Evolutionary conservation across 1,139 yeast genomes (phyloP).

Genomic region (Arxiozyma slooffiae): DNA sequence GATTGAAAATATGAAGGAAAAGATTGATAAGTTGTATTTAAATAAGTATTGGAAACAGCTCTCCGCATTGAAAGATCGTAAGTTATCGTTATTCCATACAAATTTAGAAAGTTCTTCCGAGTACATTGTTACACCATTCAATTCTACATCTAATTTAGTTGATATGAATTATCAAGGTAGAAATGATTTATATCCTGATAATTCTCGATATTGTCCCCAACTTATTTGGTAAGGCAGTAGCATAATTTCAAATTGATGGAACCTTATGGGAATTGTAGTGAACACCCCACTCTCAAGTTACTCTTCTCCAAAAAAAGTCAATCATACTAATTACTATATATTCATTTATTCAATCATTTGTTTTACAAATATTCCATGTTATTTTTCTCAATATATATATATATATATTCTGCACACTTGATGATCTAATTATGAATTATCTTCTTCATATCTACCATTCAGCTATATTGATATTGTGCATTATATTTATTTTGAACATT

Average conservation of each 20-base stretch:
- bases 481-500: too few relatives aligned
- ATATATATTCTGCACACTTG: not conserved
- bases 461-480: not conserved
- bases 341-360: too few relatives aligned
- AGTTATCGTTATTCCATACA: constrained; percentile 1
- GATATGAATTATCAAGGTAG: constrained; percentile 3
- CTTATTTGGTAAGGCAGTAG: not conserved
- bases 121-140: not conserved
- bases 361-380: too few relatives aligned
- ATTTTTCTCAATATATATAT: too few relatives aligned
- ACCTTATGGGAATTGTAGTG: not conserved
- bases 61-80: constrained; percentile 4
- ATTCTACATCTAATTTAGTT: not conserved
- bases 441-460: not conserved
- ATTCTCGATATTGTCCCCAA: constrained; percentile 1
- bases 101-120: not conserved
- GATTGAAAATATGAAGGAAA: constrained; percentile 5
- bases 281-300: too few relatives aligned
- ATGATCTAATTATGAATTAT: not conserved
- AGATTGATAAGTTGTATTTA: constrained; percentile 1
- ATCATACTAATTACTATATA: too few relatives aligned
- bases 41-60: constrained; percentile 5
- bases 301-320: too few relatives aligned
- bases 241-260: not conserved
- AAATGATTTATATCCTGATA: constrained; percentile 7